Evolutionary conservation across 768 basidiomycete genomes (phyloP).

Genomic region (Rickenella mellea): DNA sequence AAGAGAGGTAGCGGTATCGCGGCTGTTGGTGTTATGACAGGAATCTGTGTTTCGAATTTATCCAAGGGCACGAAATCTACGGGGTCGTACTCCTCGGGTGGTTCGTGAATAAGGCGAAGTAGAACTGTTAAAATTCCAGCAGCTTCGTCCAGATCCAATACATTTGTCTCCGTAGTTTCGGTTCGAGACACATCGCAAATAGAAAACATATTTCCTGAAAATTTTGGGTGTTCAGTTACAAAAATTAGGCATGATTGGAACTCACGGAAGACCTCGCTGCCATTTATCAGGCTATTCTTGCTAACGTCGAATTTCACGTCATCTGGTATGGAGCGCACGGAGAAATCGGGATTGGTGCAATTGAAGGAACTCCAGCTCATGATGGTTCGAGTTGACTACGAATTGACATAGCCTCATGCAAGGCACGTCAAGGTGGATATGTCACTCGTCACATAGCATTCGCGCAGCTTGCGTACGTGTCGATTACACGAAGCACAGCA

Average conservation of each 20-base stretch:
- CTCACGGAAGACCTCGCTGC: constrained; percentile 59
- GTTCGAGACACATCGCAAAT: constrained; percentile 34
- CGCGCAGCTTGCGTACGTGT: no score
- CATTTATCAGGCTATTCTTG: constrained; percentile 33
- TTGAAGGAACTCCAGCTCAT: constrained; percentile 22
- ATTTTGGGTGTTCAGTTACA: background rate
- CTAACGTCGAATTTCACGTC: constrained; percentile 38
- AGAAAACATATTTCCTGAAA: constrained; percentile 58
- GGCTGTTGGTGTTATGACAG: constrained; percentile 24
- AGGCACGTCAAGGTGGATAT: no score
- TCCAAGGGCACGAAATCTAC: no score
- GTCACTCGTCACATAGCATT: no score
- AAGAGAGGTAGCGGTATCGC: constrained; percentile 61
- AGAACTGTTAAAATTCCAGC: constrained; percentile 38
- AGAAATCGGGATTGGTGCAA: constrained; percentile 44
- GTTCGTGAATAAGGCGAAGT: constrained; percentile 46
- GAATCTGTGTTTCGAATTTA: constrained; percentile 21
- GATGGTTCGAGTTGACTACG: no score
- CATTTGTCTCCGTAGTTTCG: constrained; percentile 18
- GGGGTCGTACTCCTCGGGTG: constrained; percentile 27
- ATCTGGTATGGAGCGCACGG: constrained; percentile 45
- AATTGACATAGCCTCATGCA: no score
- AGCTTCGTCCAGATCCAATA: constrained; percentile 49
- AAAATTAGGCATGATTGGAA: constrained; percentile 7
- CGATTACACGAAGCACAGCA: no score